These are phyloP conservation scores for Boletellus ananas DNA, from an alignment of 768 basidiomycete genomes.

Conservation along the genomic window DNA sequence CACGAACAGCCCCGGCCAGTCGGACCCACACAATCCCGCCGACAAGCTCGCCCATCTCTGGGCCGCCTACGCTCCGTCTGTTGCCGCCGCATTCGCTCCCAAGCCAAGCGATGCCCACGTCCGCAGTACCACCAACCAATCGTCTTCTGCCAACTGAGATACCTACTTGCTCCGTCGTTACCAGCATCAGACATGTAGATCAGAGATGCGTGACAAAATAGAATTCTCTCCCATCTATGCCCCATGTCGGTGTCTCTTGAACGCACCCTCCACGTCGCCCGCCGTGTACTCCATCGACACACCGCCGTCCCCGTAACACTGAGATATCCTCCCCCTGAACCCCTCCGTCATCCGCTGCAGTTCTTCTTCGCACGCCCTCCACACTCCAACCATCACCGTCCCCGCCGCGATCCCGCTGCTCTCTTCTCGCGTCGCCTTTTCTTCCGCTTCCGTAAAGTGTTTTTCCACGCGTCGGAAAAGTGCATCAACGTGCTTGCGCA, in stretches of 20 bases:
- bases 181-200: constrained; percentile 11
- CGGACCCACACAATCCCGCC: constrained; percentile 6
- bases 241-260: constrained; percentile 56
- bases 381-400: constrained; percentile 76
- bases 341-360: constrained; percentile 67
- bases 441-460: constrained; percentile 85
- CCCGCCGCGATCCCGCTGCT: constrained; percentile 53
- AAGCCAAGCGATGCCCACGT: constrained; percentile 10
- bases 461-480: constrained; percentile 92
- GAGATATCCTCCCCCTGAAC: constrained; percentile 63
- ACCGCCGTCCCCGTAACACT: constrained; percentile 77
- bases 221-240: constrained; percentile 11
- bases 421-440: constrained; percentile 54
- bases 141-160: constrained; percentile 15
- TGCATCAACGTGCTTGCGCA: constrained; percentile 83
- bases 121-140: constrained; percentile 3
- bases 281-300: constrained; percentile 69
- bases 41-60: constrained; percentile 38
- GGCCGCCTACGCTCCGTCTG: constrained; percentile 39
- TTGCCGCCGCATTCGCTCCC: constrained; percentile 31
- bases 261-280: constrained; percentile 73
- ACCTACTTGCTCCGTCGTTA: constrained; percentile 3
- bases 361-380: constrained; percentile 89
- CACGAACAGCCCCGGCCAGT: constrained; percentile 39
- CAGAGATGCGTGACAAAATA: constrained; percentile 3